Percentiles rank a stretch among this genome's conserved stretches.
phyloP scores from a whole-genome alignment of 129 eudicot genomes.

The Tagetes patula region DNA sequence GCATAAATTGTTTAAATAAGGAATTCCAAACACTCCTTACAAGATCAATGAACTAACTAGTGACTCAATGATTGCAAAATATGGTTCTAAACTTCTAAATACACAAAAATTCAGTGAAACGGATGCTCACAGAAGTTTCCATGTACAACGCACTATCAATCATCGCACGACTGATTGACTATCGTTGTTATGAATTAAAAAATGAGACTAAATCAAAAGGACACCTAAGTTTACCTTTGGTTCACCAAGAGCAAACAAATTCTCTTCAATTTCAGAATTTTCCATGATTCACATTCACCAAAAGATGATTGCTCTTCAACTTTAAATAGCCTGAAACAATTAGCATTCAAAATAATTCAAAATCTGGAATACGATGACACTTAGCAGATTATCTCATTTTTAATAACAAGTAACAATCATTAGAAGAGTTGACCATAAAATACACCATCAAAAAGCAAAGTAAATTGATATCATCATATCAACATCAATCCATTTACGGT shows the following conservation, averaged over 20 bases:
- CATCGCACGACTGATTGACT: not conserved
- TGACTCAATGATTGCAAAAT: not conserved
- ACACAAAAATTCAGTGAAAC: not conserved
- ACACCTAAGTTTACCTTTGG: conserved; percentile 61
- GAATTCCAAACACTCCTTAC: not conserved
- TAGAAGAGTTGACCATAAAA: conserved; percentile 11
- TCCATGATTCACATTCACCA: conserved; percentile 59
- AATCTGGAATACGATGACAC: conserved; percentile 11
- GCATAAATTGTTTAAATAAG: not conserved
- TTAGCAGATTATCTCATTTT: not conserved
- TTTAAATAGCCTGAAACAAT: conserved; percentile 37
- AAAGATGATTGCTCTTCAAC: conserved; percentile 7
- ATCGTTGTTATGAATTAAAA: not conserved
- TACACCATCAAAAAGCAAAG: not conserved
- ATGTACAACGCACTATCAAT: not conserved
- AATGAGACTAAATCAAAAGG: not conserved
- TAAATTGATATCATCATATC: not conserved
- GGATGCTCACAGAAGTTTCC: not conserved
- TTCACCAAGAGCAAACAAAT: conserved; percentile 73
- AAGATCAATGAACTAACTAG: not conserved
- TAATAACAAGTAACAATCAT: not conserved
- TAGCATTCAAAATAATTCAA: conserved; percentile 3
- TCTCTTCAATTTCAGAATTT: conserved; percentile 75
- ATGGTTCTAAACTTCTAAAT: not conserved
- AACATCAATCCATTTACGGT: conserved; percentile 3